Base-by-base conservation (phyloP, 495 filamentous ascomycete species). In the Hypoxylon lenormandii region DNA sequence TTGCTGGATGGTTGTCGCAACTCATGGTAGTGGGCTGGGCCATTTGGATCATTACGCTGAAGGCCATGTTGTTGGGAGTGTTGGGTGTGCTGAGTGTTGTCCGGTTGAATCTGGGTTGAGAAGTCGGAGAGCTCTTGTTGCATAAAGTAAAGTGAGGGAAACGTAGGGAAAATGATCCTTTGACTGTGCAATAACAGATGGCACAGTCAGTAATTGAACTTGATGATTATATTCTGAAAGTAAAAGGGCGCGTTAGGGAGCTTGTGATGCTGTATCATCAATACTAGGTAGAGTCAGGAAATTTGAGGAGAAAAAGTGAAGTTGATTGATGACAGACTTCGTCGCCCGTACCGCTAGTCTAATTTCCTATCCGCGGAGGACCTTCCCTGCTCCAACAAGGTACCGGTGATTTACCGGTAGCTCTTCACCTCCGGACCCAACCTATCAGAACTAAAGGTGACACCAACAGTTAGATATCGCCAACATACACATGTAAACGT, bases 41-140 rank as follows among this genome's bases (percentile, higher is more conserved):
- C 74, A 78, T 76, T 76, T 60, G 74, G 73, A 72, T 80, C 77
- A 78, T 85, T 81, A 82, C 86, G 80, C 76, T 70, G 76, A 74
- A 83, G 77, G 89, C 93, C 93, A 96, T 96, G 82, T 86, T 96
- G 91, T 83, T 80, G 83, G 76, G 82, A 61, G 76, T 72, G 43
- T 58, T 72, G 67, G 62, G 75, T 62, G 72, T 79, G 74, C 72
- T 73, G 78, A 69, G 76, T 77, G 77, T 78, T 80, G 75, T 77
- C 68, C 61, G 79, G 76, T 70, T 76, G 75, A 66, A 78, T 80
- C 72, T 81, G 84, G 82, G 85, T 84, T 75, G 83, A 83, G 82
- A 82, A 82, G 78, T 87, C 84, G 77, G 83, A 80, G 73, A 85
- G 84, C 87, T 90, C 90, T 87, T 89, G 80, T 88, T 94, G 93